A percentile compares a stretch with the other conserved stretches of the same genome.
These are phyloP conservation scores for Penicillium brasilianum DNA, from an alignment of 2,329 filamentous ascomycete genomes.

Conservation along the genomic window DNA sequence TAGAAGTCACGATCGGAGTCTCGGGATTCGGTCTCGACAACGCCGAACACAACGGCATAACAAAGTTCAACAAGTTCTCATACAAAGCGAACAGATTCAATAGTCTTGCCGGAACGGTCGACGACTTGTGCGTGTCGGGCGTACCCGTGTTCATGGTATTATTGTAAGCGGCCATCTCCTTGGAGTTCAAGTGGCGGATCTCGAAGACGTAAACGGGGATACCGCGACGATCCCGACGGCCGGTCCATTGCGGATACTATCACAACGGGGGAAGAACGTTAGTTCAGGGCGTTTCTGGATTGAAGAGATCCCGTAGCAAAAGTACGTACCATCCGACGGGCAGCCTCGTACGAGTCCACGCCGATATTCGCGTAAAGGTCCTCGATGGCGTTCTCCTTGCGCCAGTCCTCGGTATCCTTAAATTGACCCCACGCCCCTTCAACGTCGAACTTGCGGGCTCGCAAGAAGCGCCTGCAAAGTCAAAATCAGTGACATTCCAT, in stretches of 20 bases:
- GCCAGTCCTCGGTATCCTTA: conserved; percentile 86
- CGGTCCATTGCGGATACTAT: conserved; percentile 94
- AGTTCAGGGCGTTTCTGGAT: not conserved
- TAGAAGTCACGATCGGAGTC: conserved; percentile 89
- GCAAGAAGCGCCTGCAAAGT: conserved; percentile 73
- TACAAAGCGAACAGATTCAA: conserved; percentile 90
- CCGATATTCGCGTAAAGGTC: conserved; percentile 86
- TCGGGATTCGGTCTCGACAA: conserved; percentile 74
- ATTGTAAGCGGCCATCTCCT: conserved; percentile 80
- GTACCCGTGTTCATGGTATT: conserved; percentile 49
- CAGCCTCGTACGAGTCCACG: conserved; percentile 79
- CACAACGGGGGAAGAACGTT: not conserved
- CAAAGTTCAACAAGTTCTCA: conserved; percentile 87
- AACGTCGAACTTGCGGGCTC: conserved; percentile 80
- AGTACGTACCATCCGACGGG: conserved; percentile 67
- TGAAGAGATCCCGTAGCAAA: not conserved
- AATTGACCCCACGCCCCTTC: conserved; percentile 82
- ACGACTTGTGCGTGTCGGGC: conserved; percentile 63
- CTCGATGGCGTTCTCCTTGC: conserved; percentile 76
- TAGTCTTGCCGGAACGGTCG: conserved; percentile 69
- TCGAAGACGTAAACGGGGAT: conserved; percentile 93
- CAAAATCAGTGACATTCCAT: not conserved
- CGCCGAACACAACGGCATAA: conserved; percentile 81
- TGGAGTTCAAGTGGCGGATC: conserved; percentile 79
- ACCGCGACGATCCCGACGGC: conserved; percentile 84